Evolutionary conservation across 345 rosid species (phyloP).

Genomic region (Lumnitzera racemosa): DNA sequence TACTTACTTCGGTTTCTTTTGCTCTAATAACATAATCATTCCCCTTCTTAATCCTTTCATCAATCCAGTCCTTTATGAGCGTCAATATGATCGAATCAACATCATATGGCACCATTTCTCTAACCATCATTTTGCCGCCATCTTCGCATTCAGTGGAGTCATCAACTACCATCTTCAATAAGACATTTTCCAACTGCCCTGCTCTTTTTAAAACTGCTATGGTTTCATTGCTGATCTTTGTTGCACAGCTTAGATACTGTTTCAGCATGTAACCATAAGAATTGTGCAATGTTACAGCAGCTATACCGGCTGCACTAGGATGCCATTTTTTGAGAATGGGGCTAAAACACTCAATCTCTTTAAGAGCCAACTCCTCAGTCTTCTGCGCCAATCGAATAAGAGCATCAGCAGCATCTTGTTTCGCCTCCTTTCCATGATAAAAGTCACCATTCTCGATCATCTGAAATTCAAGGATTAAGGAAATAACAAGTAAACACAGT

Average conservation of each 20-base stretch:
- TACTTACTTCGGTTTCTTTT: conserved; percentile 60
- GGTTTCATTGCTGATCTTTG: conserved; percentile 37
- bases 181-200: conserved; percentile 68
- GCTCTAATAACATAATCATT: conserved; percentile 44
- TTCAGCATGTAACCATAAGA: conserved; percentile 66
- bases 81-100: conserved; percentile 54
- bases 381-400: conserved; percentile 60
- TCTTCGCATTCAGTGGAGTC: conserved; percentile 76
- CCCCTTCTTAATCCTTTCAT: conserved; percentile 39
- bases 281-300: conserved; percentile 61
- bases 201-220: conserved; percentile 70
- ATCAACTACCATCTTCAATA: conserved; percentile 86
- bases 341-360: conserved; percentile 71
- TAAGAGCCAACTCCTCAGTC: conserved; percentile 66
- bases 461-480: conserved; percentile 18
- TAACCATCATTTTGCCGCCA: conserved; percentile 70
- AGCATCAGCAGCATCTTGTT: conserved; percentile 47
- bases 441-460: conserved; percentile 45
- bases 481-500: background rate
- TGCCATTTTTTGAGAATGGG: conserved; percentile 78
- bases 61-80: conserved; percentile 61
- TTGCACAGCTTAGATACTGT: conserved; percentile 54
- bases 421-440: conserved; percentile 28
- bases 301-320: conserved; percentile 51
- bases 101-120: conserved; percentile 85